phyloP scores from a whole-genome alignment of 768 basidiomycete species.

The Gloeostereum incarnatum region DNA sequence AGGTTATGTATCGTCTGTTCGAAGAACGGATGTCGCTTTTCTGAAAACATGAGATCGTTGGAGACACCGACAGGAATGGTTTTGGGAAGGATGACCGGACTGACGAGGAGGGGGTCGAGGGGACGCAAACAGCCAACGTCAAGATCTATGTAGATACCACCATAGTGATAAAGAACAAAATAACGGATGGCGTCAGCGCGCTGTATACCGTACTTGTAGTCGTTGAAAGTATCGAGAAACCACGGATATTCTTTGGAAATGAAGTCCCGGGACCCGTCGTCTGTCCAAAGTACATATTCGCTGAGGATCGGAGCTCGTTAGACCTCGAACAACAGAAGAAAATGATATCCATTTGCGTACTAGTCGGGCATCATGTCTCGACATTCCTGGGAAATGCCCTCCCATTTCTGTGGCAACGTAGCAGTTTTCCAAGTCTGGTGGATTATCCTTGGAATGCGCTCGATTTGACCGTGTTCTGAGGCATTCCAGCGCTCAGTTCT shows the following conservation, averaged over 20 bases:
- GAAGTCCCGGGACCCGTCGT: constrained; percentile 82
- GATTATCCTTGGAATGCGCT: constrained; percentile 84
- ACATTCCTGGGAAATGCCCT: constrained; percentile 72
- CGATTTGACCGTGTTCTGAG: constrained; percentile 47
- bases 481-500: constrained; percentile 56
- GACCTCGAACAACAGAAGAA: constrained; percentile 5
- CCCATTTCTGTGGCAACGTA: constrained; percentile 75
- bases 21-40: constrained; percentile 81
- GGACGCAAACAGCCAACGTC: constrained; percentile 90
- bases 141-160: constrained; percentile 93
- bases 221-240: constrained; percentile 91
- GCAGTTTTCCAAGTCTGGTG: constrained; percentile 99
- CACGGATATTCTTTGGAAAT: constrained; percentile 82
- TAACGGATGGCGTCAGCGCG: constrained; percentile 98
- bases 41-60: constrained; percentile 94
- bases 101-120: constrained; percentile 77
- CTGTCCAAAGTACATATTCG: constrained; percentile 97
- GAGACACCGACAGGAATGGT: constrained; percentile 97
- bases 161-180: constrained; percentile 92
- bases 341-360: constrained; percentile 60
- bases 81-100: constrained; percentile 84
- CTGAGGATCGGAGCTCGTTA: constrained; percentile 30
- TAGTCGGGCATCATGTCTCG: constrained; percentile 93
- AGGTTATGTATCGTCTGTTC: constrained; percentile 91
- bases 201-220: constrained; percentile 86